These are phyloP conservation scores for Aeminium ludgeri DNA, from an alignment of 495 filamentous ascomycete species.

Conservation along the genomic window DNA sequence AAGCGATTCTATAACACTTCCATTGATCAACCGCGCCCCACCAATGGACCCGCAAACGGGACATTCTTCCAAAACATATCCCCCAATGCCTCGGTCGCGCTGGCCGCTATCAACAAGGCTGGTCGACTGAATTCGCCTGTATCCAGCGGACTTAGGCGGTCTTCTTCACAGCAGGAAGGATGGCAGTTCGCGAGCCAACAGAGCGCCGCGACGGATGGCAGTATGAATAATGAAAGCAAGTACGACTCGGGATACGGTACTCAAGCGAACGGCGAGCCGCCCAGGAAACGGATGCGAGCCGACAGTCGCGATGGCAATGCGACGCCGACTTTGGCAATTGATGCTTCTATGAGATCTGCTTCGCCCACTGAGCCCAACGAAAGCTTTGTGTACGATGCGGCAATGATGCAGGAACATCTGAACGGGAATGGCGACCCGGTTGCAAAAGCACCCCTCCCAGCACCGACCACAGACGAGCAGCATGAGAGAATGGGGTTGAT, in stretches of 20 bases:
- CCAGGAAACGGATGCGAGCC: slow-evolving; percentile 58
- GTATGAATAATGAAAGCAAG: slow-evolving; percentile 36
- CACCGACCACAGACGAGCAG: slow-evolving; percentile 44
- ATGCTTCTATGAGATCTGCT: slow-evolving; percentile 35
- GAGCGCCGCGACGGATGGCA: slow-evolving; percentile 50
- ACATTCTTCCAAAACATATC: slow-evolving; percentile 97
- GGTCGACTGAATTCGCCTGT: slow-evolving; percentile 79
- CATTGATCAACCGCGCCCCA: slow-evolving; percentile 39
- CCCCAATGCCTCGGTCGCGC: slow-evolving; percentile 72
- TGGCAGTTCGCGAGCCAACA: slow-evolving; percentile 45
- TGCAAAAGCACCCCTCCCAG: slow-evolving; percentile 52
- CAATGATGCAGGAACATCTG: slow-evolving; percentile 19
- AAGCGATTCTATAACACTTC: slow-evolving; percentile 75
- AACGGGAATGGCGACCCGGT: slow-evolving; percentile 37
- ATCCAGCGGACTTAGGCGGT: slow-evolving; percentile 29
- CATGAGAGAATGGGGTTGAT: slow-evolving; percentile 62
- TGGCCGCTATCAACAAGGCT: slow-evolving; percentile 81
- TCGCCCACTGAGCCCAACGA: slow-evolving; percentile 79
- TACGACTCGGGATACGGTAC: slow-evolving; percentile 39
- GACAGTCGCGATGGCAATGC: slow-evolving; percentile 13
- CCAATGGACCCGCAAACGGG: slow-evolving; percentile 46
- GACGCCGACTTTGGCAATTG: slow-evolving; percentile 5
- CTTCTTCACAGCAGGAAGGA: slow-evolving; percentile 48
- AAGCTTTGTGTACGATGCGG: slow-evolving; percentile 47
- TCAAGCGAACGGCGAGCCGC: slow-evolving; percentile 44